Conservation (phyloP, 176 grass and related monocot species). For the Carex myosuroides region DNA sequence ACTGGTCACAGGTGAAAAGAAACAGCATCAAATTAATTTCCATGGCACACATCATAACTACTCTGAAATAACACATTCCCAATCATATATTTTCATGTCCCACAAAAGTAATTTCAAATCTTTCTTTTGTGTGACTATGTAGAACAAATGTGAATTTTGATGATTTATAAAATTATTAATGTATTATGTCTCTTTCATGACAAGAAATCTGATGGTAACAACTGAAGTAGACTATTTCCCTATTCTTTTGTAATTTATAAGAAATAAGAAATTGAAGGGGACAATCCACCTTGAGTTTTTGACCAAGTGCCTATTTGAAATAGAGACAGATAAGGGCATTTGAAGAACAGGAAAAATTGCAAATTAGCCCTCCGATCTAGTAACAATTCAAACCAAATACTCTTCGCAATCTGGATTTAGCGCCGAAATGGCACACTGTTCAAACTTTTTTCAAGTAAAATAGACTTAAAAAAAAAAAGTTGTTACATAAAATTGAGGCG, state of each 20-base stretch:
- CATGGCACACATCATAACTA: neutral
- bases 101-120: neutral
- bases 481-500: neutral
- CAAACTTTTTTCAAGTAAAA: neutral
- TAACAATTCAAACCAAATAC: neutral
- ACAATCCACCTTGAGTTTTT: slow-evolving; percentile 22
- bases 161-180: neutral
- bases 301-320: slow-evolving; percentile 1
- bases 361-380: neutral
- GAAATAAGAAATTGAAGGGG: neutral
- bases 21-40: neutral
- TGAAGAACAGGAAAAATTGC: neutral
- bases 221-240: neutral
- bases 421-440: neutral
- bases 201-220: slow-evolving; percentile 10
- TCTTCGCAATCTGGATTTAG: neutral
- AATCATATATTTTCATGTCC: neutral
- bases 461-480: neutral
- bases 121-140: neutral
- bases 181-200: neutral
- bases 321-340: slow-evolving; percentile 8
- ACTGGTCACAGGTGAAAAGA: neutral
- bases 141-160: neutral
- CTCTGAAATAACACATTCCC: neutral
- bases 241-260: neutral